Evolutionary conservation across 2,329 filamentous ascomycete species (phyloP).

Genomic region (Thielaviopsis ethacetica): DNA sequence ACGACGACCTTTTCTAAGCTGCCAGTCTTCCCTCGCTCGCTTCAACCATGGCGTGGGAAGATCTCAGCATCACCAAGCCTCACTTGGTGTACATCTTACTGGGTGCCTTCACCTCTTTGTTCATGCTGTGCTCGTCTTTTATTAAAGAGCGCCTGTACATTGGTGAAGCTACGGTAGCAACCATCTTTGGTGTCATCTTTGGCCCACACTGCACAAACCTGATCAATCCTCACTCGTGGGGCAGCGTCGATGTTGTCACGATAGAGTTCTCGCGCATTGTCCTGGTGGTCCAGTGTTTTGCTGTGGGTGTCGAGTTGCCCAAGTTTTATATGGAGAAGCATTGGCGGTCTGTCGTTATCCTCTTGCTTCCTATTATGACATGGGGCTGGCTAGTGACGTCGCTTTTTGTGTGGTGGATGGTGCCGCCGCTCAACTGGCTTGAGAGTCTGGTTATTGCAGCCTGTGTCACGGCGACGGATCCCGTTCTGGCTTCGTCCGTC

Average conservation of each 20-base stretch:
- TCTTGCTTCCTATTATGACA: conserved; percentile 92
- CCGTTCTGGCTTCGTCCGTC: conserved; percentile 89
- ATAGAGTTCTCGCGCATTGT: conserved; percentile 82
- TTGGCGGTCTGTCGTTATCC: conserved; percentile 78
- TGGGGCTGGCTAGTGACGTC: conserved; percentile 89
- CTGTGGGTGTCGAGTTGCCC: conserved; percentile 77
- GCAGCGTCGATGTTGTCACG: conserved; percentile 70
- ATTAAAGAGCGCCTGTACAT: conserved; percentile 99
- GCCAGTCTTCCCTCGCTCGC: neutral
- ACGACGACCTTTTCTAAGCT: too few species aligned
- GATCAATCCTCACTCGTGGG: conserved; percentile 63
- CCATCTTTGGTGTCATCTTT: conserved; percentile 75
- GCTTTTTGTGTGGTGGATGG: conserved; percentile 87
- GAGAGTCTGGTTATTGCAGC: conserved; percentile 77
- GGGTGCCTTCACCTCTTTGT: conserved; percentile 90
- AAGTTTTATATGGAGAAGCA: conserved; percentile 96
- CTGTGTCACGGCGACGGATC: conserved; percentile 93
- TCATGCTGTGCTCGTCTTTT: conserved; percentile 95
- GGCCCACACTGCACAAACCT: conserved; percentile 70
- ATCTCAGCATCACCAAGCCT: conserved; percentile 75
- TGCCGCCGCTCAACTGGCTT: conserved; percentile 65
- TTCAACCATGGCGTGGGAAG: conserved; percentile 54
- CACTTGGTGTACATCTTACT: conserved; percentile 98
- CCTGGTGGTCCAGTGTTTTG: conserved; percentile 82
- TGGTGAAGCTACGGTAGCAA: conserved; percentile 90